Base-by-base conservation (phyloP, 352 stramenopile genomes). In the Phytopythium montanum region DNA sequence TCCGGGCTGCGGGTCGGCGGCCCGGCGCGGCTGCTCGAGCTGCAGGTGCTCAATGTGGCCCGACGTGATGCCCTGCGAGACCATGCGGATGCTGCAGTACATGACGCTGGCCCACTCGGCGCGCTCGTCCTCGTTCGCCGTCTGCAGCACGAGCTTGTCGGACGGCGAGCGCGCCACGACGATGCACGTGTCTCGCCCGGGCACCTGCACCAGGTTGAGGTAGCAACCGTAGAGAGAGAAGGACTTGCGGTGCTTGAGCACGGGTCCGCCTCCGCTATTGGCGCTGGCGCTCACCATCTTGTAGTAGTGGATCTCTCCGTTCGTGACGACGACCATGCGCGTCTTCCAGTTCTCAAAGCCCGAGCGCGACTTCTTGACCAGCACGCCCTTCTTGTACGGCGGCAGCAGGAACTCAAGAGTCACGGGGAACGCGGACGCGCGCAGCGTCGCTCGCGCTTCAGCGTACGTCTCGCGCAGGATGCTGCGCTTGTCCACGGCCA, bases 281-380 rank as follows among this genome's bases (percentile, higher is more conserved):
- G 12, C 65, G 45, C 63, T 69, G 6, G 52, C 66, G 33, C 49
- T 70, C 31, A 90, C 70, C 61, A 91, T 71, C 63, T 93, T 91
- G 73, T 82, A 92, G 60, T 94, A 94, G 61, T 84, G 81, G 36
- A 95, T 88, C 46, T 90, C 75, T 0, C 87, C 85, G 46, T 92
- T 90, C 39, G 80, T 82, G 23, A 95, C 79, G 29, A 95, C 68
- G 13, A 95, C 61, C 26, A 94, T 76, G 31, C 87, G 87, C 46
- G 71, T 74, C 56, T 94, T 95, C 87, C 87, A 95, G 70, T 92
- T 94, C 64, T 92, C 80, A 60, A 95, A 90, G 19, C 81, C 79
- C 4, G 86, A 92, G 1, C 87, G 85, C 25, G 85, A 93, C 60
- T 93, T 93, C 57, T 95, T 95, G 50, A 93, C 75, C 26, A 95